phyloP scores from a whole-genome alignment of 345 rosid genomes.

The Eucalyptus marginata region DNA sequence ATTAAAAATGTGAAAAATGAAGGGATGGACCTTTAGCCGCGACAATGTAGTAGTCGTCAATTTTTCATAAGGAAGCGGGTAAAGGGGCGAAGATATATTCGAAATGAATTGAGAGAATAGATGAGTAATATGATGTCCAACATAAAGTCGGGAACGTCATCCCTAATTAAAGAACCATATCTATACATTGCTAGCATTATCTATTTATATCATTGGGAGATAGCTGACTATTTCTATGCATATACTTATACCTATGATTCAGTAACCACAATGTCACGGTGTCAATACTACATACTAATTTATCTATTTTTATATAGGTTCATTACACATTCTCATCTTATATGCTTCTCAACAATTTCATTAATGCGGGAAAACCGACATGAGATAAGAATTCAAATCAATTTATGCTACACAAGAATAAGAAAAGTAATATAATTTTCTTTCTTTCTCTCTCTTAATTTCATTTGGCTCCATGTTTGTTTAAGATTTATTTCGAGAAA shows the following conservation, averaged over 20 bases:
- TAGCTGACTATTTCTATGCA: background rate
- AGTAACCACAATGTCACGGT: fast-evolving
- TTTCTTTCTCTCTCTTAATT: background rate
- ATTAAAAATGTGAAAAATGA: background rate
- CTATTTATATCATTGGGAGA: too few species aligned
- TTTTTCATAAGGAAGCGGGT: too few species aligned
- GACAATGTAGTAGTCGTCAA: too few species aligned
- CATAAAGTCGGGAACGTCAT: background rate
- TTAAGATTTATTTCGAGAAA: fast-evolving
- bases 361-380: fast-evolving
- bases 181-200: background rate
- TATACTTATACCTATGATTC: fast-evolving
- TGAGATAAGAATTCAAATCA: background rate
- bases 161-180: background rate
- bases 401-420: background rate
- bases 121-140: background rate
- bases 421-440: too few species aligned
- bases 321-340: background rate
- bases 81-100: too few species aligned
- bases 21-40: background rate
- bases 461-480: background rate
- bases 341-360: background rate
- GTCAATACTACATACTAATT: too few species aligned
- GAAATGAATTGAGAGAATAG: background rate
- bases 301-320: too few species aligned